Evolutionary conservation across 441 rosid species (phyloP).

Genomic region (Adansonia madagascariensis): DNA sequence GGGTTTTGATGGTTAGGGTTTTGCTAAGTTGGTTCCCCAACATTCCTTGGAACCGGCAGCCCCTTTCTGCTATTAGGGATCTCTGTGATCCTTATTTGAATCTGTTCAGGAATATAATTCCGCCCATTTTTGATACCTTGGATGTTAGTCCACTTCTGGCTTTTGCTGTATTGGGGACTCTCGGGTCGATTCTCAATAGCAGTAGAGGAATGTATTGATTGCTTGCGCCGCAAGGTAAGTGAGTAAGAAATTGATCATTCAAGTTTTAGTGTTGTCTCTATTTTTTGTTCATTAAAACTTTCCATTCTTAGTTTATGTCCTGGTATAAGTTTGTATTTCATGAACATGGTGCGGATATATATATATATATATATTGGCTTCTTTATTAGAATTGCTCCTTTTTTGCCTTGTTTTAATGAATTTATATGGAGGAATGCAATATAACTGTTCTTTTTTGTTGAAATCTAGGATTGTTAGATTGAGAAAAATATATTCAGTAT

Average conservation of each 20-base stretch:
- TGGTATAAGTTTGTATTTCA: neutral
- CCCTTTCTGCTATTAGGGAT: conserved; percentile 75
- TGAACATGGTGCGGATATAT: neutral
- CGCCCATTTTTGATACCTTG: conserved; percentile 71
- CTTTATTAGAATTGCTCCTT: neutral
- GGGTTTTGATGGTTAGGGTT: conserved; percentile 84
- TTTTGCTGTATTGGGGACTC: conserved; percentile 75
- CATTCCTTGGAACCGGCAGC: conserved; percentile 86
- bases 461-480: neutral
- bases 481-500: neutral
- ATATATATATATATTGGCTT: neutral
- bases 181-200: conserved; percentile 64
- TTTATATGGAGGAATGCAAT: neutral
- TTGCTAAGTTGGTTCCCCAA: conserved; percentile 94
- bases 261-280: neutral
- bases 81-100: conserved; percentile 83
- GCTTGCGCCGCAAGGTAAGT: neutral
- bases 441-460: neutral
- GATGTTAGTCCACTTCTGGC: conserved; percentile 86
- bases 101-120: conserved; percentile 80
- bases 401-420: neutral
- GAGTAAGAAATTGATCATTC: conserved; percentile 8
- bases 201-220: conserved; percentile 38
- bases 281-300: no score
- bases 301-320: no score